Conservation (phyloP, 2,329 filamentous ascomycete genomes). For the Phaeoacremonium minimum region DNA sequence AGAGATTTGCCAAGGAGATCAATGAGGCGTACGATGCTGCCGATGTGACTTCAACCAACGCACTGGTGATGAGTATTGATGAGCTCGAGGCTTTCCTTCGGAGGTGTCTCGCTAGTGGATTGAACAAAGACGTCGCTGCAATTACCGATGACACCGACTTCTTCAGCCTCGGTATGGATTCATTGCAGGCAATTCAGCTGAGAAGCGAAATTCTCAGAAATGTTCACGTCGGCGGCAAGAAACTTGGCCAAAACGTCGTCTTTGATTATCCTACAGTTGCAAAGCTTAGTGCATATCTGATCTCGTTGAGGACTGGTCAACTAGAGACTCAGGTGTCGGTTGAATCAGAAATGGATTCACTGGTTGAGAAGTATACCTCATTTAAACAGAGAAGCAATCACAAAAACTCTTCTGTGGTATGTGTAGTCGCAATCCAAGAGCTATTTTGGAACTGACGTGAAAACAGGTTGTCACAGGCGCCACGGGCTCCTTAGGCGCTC, state of each 20-base stretch:
- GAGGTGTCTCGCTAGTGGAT: conserved; percentile 18
- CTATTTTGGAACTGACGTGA: no score
- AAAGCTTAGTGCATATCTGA: conserved; percentile 38
- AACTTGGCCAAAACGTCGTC: conserved; percentile 50
- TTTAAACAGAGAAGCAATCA: conserved; percentile 12
- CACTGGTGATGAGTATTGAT: conserved; percentile 9
- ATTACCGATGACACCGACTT: conserved; percentile 45
- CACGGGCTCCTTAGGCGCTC: conserved; percentile 61
- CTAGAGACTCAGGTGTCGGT: conserved; percentile 30
- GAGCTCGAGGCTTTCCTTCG: conserved; percentile 29
- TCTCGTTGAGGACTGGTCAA: no score
- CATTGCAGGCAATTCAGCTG: conserved; percentile 52
- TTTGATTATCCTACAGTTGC: conserved; percentile 52
- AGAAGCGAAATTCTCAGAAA: conserved; percentile 45
- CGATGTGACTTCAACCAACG: not conserved
- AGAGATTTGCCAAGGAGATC: conserved; percentile 36
- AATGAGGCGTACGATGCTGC: conserved; percentile 27
- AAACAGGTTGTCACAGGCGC: conserved; percentile 53
- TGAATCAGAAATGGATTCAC: conserved; percentile 24
- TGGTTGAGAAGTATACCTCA: conserved; percentile 39
- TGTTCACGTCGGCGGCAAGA: conserved; percentile 40
- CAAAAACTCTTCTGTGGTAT: no score
- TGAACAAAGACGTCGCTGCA: conserved; percentile 18
- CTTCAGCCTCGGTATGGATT: conserved; percentile 54
- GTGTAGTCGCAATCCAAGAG: no score